Conservation (phyloP, 2,329 filamentous ascomycete species). For the Fusarium fracticaudum region DNA sequence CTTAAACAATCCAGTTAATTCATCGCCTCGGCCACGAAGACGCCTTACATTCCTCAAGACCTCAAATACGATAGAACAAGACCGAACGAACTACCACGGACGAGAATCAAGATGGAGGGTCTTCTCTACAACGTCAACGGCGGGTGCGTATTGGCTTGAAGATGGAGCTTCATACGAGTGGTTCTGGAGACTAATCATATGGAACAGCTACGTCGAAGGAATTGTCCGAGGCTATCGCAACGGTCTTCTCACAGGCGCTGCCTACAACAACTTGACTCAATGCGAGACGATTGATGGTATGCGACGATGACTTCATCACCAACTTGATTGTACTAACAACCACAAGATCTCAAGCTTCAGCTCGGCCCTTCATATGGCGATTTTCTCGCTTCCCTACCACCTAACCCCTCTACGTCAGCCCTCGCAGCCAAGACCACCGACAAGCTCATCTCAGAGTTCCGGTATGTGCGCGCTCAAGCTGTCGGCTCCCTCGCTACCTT, state of each 20-base stretch:
- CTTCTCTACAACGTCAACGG: conserved; percentile 95
- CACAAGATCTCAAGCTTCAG: conserved; percentile 92
- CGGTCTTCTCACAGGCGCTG: conserved; percentile 85
- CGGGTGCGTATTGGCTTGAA: conserved; percentile 66
- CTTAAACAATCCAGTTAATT: conserved; percentile 36
- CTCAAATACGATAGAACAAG: conserved; percentile 1
- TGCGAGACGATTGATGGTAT: conserved; percentile 97
- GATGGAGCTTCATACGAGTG: conserved; percentile 16
- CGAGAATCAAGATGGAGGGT: conserved; percentile 76
- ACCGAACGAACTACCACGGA: neutral
- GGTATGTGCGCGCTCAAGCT: conserved; percentile 93
- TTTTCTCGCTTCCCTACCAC: conserved; percentile 91
- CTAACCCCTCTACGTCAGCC: conserved; percentile 94
- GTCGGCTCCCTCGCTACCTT: conserved; percentile 92
- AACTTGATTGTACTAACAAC: conserved; percentile 19
- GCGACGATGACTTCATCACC: conserved; percentile 35
- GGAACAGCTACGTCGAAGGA: conserved; percentile 88
- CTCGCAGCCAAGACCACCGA: conserved; percentile 96
- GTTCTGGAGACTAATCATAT: conserved; percentile 45
- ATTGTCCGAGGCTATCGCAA: conserved; percentile 98
- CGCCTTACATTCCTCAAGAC: conserved; percentile 3
- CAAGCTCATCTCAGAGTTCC: conserved; percentile 97
- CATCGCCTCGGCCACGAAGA: conserved; percentile 25
- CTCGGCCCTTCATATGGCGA: conserved; percentile 97
- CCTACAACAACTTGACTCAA: conserved; percentile 96